Conservation (phyloP, 2,329 filamentous ascomycete species). For the Botrytis tulipae region DNA sequence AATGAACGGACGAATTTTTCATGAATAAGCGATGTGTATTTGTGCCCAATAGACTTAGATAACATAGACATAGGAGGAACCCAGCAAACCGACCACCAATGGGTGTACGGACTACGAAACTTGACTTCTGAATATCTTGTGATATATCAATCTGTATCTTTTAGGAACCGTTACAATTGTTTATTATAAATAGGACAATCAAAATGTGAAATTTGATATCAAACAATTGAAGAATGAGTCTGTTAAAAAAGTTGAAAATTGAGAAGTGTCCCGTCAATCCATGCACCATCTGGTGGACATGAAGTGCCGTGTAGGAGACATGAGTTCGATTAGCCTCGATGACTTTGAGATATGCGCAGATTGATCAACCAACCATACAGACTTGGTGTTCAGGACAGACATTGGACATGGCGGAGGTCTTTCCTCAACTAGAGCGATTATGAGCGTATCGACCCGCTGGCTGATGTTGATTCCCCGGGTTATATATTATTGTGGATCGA, state of each 20-base stretch:
- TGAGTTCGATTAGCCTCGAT: background rate
- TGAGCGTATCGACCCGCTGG: background rate
- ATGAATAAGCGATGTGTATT: background rate
- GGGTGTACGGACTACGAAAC: no score
- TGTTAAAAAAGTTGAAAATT: no score
- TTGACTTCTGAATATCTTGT: no score
- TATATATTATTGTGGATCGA: background rate
- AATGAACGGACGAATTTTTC: no score
- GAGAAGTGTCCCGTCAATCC: no score
- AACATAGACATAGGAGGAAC: background rate
- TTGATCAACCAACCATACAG: background rate
- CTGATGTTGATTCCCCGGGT: background rate
- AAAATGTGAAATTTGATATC: no score
- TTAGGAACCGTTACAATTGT: no score
- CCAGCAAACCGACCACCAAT: background rate
- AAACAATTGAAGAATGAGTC: no score
- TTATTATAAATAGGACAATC: no score
- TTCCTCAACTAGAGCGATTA: background rate
- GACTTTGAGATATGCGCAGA: background rate
- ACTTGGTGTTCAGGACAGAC: background rate
- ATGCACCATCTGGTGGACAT: background rate
- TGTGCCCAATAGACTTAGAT: background rate
- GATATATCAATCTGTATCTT: no score
- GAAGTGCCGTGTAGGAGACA: background rate
- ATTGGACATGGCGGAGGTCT: background rate